phyloP scores from a whole-genome alignment of 2,329 filamentous ascomycete species.

The Raffaelea ambrosiae region DNA sequence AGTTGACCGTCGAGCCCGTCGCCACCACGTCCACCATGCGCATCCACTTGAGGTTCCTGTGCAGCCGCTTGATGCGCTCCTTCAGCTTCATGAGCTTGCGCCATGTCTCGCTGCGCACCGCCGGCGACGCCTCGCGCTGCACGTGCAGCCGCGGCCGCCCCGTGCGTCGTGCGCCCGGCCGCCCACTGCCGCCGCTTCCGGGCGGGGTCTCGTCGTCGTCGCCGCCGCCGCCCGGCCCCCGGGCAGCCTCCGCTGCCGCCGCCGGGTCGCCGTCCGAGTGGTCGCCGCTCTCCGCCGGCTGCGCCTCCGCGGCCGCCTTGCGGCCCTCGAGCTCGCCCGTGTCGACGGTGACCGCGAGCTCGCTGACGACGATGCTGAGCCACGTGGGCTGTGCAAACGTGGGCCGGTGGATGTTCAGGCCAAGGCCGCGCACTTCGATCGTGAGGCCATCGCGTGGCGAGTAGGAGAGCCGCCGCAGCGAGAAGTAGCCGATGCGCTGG shows the following conservation, averaged over 20 bases:
- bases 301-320: slow-evolving; percentile 27
- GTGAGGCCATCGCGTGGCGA: slow-evolving; percentile 81
- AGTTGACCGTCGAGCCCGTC: slow-evolving; percentile 65
- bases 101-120: slow-evolving; percentile 65
- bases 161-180: not conserved
- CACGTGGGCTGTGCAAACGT: slow-evolving; percentile 97
- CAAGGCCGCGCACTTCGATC: slow-evolving; percentile 82
- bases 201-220: not conserved
- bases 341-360: slow-evolving; percentile 78
- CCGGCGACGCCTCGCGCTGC: slow-evolving; percentile 20
- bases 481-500: slow-evolving; percentile 88
- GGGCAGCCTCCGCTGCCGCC: too few relatives aligned
- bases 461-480: slow-evolving; percentile 82
- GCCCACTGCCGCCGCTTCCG: not conserved
- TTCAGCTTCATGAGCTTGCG: slow-evolving; percentile 68
- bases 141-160: not conserved
- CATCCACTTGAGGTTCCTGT: slow-evolving; percentile 81
- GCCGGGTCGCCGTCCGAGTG: slow-evolving; percentile 2
- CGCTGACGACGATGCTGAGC: slow-evolving; percentile 82
- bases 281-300: too few relatives aligned
- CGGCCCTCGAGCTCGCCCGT: slow-evolving; percentile 53
- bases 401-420: slow-evolving; percentile 80
- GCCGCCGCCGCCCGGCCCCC: not conserved
- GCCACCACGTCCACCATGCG: slow-evolving; percentile 83
- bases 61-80: slow-evolving; percentile 76